Percentiles rank a stretch among this genome's conserved stretches.
These are phyloP conservation scores for Myxozyma melibiosi DNA, from an alignment of 805 yeast genomes.

Conservation along the genomic window DNA sequence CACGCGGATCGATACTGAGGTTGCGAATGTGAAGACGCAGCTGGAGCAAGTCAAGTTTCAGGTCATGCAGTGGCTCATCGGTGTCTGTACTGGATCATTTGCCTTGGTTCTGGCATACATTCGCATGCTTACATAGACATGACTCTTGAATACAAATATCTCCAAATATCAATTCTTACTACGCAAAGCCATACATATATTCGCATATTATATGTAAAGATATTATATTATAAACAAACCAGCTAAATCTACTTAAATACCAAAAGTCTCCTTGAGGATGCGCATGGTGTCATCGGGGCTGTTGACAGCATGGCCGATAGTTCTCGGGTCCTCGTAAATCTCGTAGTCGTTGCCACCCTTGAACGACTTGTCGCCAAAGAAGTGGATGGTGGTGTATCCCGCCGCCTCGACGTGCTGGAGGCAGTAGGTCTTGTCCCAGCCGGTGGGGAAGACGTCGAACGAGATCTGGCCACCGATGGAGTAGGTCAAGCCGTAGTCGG, in stretches of 20 bases:
- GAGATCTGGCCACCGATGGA: slow-evolving; percentile 99
- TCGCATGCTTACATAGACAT: slow-evolving; percentile 59
- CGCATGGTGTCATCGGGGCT: slow-evolving; percentile 86
- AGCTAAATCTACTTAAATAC: not conserved
- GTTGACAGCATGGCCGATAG: slow-evolving; percentile 92
- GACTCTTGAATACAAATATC: no score
- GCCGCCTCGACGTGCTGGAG: slow-evolving; percentile 87
- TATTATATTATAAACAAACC: not conserved
- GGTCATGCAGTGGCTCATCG: slow-evolving; percentile 97
- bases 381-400: slow-evolving; percentile 85
- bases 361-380: slow-evolving; percentile 98
- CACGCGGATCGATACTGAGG: slow-evolving; percentile 92
- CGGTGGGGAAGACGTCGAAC: slow-evolving; percentile 99
- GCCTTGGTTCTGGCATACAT: slow-evolving; percentile 92
- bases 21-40: slow-evolving; percentile 91
- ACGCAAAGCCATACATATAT: no score
- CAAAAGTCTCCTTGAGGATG: slow-evolving; percentile 75
- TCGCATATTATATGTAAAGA: not conserved
- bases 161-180: no score
- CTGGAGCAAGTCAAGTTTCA: slow-evolving; percentile 94
- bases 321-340: slow-evolving; percentile 88
- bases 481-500: slow-evolving; percentile 85
- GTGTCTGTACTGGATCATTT: slow-evolving; percentile 97
- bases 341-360: slow-evolving; percentile 98
- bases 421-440: slow-evolving; percentile 99